These are phyloP conservation scores for Ceratobasidium theobromae DNA, from an alignment of 1,284 basidiomycete genomes.

Conservation along the genomic window DNA sequence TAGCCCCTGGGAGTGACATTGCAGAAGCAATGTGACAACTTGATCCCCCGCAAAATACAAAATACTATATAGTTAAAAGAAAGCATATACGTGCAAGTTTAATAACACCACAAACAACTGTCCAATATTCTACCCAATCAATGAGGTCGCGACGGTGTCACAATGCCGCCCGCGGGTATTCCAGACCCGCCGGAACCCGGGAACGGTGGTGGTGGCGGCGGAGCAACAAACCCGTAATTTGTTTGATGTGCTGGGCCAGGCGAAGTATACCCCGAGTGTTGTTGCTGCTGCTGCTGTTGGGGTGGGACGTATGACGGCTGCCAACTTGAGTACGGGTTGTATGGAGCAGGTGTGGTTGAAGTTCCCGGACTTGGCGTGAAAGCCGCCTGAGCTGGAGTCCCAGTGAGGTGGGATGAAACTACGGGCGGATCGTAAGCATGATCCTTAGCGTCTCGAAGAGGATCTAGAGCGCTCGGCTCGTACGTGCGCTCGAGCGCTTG, in stretches of 20 bases:
- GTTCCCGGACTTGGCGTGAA: background rate
- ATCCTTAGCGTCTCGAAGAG: conserved; percentile 14
- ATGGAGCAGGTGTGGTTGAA: background rate
- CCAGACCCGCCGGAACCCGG: background rate
- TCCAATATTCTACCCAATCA: background rate
- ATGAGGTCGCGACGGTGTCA: conserved; percentile 6
- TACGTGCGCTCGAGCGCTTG: conserved; percentile 7
- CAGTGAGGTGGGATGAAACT: background rate
- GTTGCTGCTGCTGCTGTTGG: background rate
- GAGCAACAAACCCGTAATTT: conserved; percentile 8
- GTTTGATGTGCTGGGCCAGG: background rate
- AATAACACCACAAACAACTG: background rate
- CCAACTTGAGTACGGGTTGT: background rate
- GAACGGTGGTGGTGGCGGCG: conserved; percentile 13
- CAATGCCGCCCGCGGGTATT: conserved; percentile 7
- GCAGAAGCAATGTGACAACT: too few relatives aligned
- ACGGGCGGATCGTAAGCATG: conserved; percentile 13
- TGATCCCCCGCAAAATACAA: too few relatives aligned
- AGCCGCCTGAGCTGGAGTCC: background rate
- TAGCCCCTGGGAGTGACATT: too few relatives aligned
- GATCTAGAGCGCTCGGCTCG: conserved; percentile 2
- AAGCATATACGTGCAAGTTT: too few relatives aligned
- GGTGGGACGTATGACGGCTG: conserved; percentile 16
- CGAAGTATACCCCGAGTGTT: background rate
- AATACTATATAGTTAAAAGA: too few relatives aligned